phyloP scores from a whole-genome alignment of 2,329 filamentous ascomycete species.

The Lojkania enalia region DNA sequence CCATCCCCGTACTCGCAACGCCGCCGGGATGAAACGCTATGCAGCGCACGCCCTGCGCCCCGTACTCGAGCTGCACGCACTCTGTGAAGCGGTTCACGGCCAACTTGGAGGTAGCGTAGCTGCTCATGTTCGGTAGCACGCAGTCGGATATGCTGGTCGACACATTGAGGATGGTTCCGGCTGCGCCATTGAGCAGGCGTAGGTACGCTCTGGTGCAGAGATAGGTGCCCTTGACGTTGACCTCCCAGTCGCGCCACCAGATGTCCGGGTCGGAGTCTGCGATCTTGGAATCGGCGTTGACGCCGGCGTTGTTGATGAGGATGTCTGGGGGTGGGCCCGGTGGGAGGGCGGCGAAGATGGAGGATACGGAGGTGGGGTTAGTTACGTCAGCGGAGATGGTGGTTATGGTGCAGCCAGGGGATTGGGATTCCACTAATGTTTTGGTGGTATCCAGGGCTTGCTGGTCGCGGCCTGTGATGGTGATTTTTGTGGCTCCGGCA shows the following conservation, averaged over 20 bases:
- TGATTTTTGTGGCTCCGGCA: constrained; percentile 60
- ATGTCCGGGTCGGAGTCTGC: constrained; percentile 42
- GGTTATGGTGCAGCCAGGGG: constrained; percentile 39
- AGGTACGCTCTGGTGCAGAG: constrained; percentile 51
- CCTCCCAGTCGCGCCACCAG: constrained; percentile 51
- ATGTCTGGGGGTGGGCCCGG: constrained; percentile 47
- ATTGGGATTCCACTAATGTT: constrained; percentile 41
- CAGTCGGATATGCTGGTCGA: constrained; percentile 47
- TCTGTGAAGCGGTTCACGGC: constrained; percentile 56
- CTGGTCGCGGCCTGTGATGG: constrained; percentile 55
- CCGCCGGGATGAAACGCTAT: constrained; percentile 31
- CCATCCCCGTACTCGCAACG: constrained; percentile 21
- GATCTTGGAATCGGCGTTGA: constrained; percentile 34
- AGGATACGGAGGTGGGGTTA: constrained; percentile 45
- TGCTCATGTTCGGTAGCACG: constrained; percentile 8
- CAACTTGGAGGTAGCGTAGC: constrained; percentile 55
- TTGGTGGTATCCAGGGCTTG: constrained; percentile 43
- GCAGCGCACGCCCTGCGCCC: constrained; percentile 21
- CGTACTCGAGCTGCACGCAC: constrained; percentile 49
- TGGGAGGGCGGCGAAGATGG: constrained; percentile 29
- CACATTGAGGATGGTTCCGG: constrained; percentile 49
- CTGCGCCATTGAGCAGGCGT: constrained; percentile 39
- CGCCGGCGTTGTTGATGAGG: constrained; percentile 54
- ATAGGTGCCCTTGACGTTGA: constrained; percentile 56
- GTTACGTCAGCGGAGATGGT: constrained; percentile 51